Evolutionary conservation across 2,329 filamentous ascomycete genomes (phyloP).

Genomic region (Beauveria pseudobassiana): DNA sequence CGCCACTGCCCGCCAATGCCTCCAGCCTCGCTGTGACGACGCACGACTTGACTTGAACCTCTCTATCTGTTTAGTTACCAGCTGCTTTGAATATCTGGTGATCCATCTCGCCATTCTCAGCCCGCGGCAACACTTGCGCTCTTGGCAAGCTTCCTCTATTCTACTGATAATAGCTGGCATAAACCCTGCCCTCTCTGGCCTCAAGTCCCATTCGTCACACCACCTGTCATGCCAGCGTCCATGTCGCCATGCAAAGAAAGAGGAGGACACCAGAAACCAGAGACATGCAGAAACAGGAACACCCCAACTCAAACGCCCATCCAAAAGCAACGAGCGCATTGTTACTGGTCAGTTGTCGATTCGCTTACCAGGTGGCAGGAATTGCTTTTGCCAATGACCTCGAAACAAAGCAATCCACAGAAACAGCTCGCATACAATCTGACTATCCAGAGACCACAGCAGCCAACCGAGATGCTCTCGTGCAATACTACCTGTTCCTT

Average conservation of each 20-base stretch:
- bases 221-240: constrained; percentile 3
- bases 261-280: background rate
- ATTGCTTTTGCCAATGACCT: background rate
- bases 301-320: background rate
- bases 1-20: too few relatives aligned
- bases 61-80: background rate
- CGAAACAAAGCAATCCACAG: background rate
- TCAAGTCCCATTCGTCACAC: background rate
- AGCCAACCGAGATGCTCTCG: background rate
- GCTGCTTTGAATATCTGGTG: background rate
- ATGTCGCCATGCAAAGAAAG: background rate
- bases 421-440: background rate
- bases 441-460: background rate
- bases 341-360: background rate
- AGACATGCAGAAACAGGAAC: background rate
- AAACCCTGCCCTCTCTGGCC: background rate
- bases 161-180: background rate
- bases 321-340: constrained; percentile 5
- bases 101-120: background rate
- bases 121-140: background rate
- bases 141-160: background rate
- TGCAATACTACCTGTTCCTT: background rate
- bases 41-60: too few relatives aligned
- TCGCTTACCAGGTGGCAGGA: background rate
- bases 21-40: background rate